Conservation (phyloP, 805 yeast species). For the Pichia ethanolica region DNA sequence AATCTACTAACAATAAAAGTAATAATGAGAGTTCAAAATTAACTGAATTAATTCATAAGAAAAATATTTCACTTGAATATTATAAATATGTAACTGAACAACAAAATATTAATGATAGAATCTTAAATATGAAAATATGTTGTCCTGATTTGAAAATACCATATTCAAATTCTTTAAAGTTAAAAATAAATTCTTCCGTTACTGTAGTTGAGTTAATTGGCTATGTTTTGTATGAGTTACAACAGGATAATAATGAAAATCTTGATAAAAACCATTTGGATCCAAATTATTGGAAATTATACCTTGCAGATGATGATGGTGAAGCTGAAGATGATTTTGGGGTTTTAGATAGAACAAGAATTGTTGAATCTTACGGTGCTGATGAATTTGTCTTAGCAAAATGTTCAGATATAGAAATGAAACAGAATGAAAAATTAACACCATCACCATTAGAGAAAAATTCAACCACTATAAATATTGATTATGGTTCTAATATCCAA, state of each 20-base stretch:
- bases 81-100: slow-evolving; percentile 21
- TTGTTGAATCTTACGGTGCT: slow-evolving; percentile 63
- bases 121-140: slow-evolving; percentile 12
- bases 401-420: slow-evolving; percentile 42
- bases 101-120: slow-evolving; percentile 8
- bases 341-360: slow-evolving; percentile 61
- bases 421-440: slow-evolving; percentile 42
- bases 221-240: slow-evolving; percentile 33
- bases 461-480: not conserved
- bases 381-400: slow-evolving; percentile 74
- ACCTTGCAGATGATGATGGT: slow-evolving; percentile 87
- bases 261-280: slow-evolving; percentile 27
- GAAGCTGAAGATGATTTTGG: slow-evolving; percentile 93
- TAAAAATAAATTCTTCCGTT: slow-evolving; percentile 29
- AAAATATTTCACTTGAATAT: slow-evolving; percentile 37
- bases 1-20: not conserved
- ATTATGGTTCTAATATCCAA: too few relatives aligned
- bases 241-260: slow-evolving; percentile 10
- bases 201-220: slow-evolving; percentile 52
- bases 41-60: slow-evolving; percentile 38
- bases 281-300: slow-evolving; percentile 69
- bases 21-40: slow-evolving; percentile 18
- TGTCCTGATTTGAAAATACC: slow-evolving; percentile 15
- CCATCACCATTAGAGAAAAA: slow-evolving; percentile 36
- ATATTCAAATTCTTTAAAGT: slow-evolving; percentile 9